Evolutionary conservation across 495 filamentous ascomycete species (phyloP), one percentile per base, ranked within the genome.

Genomic region (Rhypophila decipiens): DNA sequence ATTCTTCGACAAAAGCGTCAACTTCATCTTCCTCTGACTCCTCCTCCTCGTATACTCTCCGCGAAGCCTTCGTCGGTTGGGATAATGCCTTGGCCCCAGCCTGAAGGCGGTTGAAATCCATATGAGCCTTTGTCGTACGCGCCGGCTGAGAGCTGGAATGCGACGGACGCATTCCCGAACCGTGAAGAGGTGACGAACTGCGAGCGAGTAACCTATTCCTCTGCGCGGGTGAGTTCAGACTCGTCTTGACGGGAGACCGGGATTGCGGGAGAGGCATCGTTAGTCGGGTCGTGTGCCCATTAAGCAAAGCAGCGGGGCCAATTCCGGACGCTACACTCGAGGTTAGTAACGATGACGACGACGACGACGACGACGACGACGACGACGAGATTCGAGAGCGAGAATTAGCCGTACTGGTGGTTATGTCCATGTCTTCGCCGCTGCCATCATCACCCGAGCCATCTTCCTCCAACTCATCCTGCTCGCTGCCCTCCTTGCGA

Each of bases 161-260:
- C 41, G 24, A 46, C 27, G 52, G 20, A 18, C 52, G 24, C 36
- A 62, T 46, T 39, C 64, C 47, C 5, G 59, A 55, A 21, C 65
- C 65, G 13, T 59, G 61, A 36, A 49, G 53, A 20, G 65, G 70
- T 41, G 67, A 75, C n/a, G 61, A 73, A 55, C 45, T 70, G 60
- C 51, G 74, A 51, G 24, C 74, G 59, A 63, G 52, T 49, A 58
- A 61, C 50, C 63, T 66, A 48, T 70, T 72, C 29, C 77, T 67
- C 42, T 76, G 66, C 3, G 77, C 75, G 15, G 80, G 77, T 1
- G 78, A 78, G 27, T 72, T 73, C n/a, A 82, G 61, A 13, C 66
- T 54, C 5, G 77, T 75, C 61, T 79, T 83, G 20, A 73, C 68
- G 2, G 79, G 79, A 2, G 75, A 79, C 35, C 72, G 63, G 5